Evolutionary conservation across 805 yeast genomes (phyloP).

Genomic region (Saccharomyces eubayanus): DNA sequence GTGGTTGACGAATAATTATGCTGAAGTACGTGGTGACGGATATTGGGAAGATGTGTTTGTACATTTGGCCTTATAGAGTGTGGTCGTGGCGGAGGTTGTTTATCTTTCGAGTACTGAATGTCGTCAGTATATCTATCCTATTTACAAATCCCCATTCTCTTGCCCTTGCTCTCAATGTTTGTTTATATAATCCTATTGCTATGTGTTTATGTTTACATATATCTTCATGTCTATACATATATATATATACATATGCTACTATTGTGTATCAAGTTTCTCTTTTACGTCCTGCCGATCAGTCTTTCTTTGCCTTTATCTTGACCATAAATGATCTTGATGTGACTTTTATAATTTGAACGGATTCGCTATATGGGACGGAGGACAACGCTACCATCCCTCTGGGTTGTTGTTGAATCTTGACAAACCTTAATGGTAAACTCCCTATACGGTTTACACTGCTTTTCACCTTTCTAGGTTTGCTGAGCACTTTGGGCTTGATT

Average conservation of each 20-base stretch:
- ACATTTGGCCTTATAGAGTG: background rate
- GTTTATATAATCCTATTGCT: background rate
- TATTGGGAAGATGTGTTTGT: background rate
- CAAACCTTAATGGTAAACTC: conserved; percentile 34
- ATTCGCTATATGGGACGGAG: conserved; percentile 34
- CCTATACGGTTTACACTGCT: conserved; percentile 22
- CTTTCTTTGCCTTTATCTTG: conserved; percentile 10
- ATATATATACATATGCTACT: background rate
- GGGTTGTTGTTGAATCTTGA: conserved; percentile 32
- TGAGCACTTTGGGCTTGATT: background rate
- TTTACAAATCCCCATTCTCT: background rate
- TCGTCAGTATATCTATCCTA: background rate
- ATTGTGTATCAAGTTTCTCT: too few species aligned
- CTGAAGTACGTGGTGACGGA: background rate
- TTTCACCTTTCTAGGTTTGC: conserved; percentile 11
- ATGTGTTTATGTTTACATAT: background rate
- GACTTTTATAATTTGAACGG: conserved; percentile 23
- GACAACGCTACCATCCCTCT: conserved; percentile 35
- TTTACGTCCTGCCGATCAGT: background rate
- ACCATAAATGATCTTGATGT: conserved; percentile 25
- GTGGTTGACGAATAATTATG: background rate
- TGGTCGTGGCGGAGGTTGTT: background rate
- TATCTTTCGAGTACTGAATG: background rate
- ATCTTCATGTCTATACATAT: background rate
- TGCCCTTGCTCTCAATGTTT: background rate